Evolutionary conservation across 2,329 filamentous ascomycete species (phyloP).

Genomic region (Paraphaeosphaeria minitans): DNA sequence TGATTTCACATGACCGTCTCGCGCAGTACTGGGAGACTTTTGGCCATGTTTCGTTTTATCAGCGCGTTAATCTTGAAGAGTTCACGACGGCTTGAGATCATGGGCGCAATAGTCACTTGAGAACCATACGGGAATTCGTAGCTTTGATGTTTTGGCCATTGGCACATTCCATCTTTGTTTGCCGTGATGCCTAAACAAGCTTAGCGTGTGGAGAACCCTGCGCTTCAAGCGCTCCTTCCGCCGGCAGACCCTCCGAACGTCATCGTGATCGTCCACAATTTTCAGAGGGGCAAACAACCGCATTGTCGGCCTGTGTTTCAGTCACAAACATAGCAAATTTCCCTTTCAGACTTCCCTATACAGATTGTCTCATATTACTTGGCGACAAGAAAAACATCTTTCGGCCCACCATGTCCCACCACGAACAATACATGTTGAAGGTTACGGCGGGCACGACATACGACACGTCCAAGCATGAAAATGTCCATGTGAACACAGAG

Average conservation of each 20-base stretch:
- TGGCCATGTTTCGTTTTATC: conserved; percentile 56
- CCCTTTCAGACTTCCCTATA: neutral
- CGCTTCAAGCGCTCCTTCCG: neutral
- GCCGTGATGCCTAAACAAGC: neutral
- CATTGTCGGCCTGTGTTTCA: neutral
- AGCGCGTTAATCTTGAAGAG: conserved; percentile 53
- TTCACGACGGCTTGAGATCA: conserved; percentile 28
- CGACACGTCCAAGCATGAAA: conserved; percentile 70
- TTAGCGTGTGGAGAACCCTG: conserved; percentile 8
- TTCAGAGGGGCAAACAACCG: neutral
- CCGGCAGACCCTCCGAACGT: conserved; percentile 12
- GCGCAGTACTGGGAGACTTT: conserved; percentile 79
- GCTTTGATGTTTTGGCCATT: neutral
- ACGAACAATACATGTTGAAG: conserved; percentile 72
- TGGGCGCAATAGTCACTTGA: neutral
- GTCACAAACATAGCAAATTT: neutral
- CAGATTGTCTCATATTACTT: neutral
- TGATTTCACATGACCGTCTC: conserved; percentile 76
- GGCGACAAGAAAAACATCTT: neutral
- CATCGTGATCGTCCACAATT: conserved; percentile 20
- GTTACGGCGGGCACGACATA: conserved; percentile 83
- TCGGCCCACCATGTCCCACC: conserved; percentile 56
- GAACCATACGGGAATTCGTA: neutral
- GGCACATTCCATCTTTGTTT: neutral
- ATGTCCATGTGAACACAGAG: conserved; percentile 76